Conservation (phyloP, 768 basidiomycete species). For the Lentinula detonsa region DNA sequence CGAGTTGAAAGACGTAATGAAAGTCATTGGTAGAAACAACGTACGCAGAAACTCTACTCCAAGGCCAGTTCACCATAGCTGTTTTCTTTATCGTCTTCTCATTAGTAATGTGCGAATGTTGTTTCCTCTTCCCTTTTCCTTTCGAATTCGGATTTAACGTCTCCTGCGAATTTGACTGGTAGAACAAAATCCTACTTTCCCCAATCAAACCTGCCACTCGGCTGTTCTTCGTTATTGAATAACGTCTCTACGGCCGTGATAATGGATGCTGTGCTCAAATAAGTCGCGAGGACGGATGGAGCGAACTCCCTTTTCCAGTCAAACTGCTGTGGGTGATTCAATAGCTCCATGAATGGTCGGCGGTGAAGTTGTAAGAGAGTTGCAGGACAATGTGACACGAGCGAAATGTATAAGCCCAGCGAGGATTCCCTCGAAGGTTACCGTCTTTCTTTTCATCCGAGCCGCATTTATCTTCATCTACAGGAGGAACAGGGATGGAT, state of each 20-base stretch:
- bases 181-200: slow-evolving; percentile 58
- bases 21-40: slow-evolving; percentile 15
- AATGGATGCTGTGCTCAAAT: slow-evolving; percentile 50
- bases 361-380: slow-evolving; percentile 66
- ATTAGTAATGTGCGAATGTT: slow-evolving; percentile 52
- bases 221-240: slow-evolving; percentile 50
- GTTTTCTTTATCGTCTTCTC: slow-evolving; percentile 43
- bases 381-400: slow-evolving; percentile 14
- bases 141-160: slow-evolving; percentile 42
- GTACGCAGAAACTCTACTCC: slow-evolving; percentile 67
- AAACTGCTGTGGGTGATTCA: slow-evolving; percentile 48
- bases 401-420: slow-evolving; percentile 6
- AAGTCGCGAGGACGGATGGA: slow-evolving; percentile 67
- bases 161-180: slow-evolving; percentile 44
- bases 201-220: slow-evolving; percentile 62
- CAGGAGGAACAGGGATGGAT: slow-evolving; percentile 28
- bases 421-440: slow-evolving; percentile 58
- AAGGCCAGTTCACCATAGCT: slow-evolving; percentile 71
- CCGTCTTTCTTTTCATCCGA: slow-evolving; percentile 19
- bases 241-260: slow-evolving; percentile 52
- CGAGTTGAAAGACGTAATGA: background rate
- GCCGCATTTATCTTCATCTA: slow-evolving; percentile 11
- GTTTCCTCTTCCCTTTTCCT: slow-evolving; percentile 43
- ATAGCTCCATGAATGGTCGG: slow-evolving; percentile 59
- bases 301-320: slow-evolving; percentile 57